These are phyloP conservation scores for Neofusicoccum ribis DNA, from an alignment of 2,329 filamentous ascomycete genomes.

Conservation along the genomic window DNA sequence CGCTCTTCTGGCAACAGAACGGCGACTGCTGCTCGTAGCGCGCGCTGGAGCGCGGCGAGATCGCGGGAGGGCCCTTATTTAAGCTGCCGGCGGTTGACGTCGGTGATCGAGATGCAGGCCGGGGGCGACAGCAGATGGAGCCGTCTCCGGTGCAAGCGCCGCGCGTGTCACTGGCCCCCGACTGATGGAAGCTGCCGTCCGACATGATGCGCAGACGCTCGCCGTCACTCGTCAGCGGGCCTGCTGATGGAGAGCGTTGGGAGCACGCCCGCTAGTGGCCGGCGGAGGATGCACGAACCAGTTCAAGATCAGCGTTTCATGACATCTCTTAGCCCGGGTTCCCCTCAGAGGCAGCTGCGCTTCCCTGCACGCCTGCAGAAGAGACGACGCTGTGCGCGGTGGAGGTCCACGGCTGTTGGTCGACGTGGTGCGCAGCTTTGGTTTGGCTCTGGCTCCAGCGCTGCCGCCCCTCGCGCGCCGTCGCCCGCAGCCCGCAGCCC, in stretches of 20 bases:
- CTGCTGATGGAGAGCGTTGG: not conserved
- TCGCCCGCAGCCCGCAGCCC: not conserved
- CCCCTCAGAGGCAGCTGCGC: not conserved
- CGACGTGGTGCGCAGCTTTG: not conserved
- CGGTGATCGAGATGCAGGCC: not conserved
- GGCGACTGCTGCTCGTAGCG: not conserved
- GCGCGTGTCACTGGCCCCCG: not conserved
- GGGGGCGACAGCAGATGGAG: too few species aligned
- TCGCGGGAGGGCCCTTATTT: constrained; percentile 10
- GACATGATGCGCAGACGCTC: not conserved
- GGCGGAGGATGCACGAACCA: not conserved
- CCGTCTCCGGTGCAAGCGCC: not conserved
- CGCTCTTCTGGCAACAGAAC: not conserved
- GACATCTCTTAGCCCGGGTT: not conserved
- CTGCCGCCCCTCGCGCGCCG: not conserved
- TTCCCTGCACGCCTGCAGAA: constrained; percentile 4
- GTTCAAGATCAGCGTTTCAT: not conserved
- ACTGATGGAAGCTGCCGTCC: not conserved
- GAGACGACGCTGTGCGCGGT: not conserved
- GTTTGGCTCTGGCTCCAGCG: not conserved
- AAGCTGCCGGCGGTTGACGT: constrained; percentile 3
- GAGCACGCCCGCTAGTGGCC: not conserved
- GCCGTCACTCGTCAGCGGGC: not conserved
- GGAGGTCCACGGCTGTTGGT: not conserved
- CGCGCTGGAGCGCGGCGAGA: not conserved